A percentile compares a stretch with the other conserved stretches of the same genome.
Conservation (phyloP, 2,329 filamentous ascomycete species). For the Penicillium sp. region DNA sequence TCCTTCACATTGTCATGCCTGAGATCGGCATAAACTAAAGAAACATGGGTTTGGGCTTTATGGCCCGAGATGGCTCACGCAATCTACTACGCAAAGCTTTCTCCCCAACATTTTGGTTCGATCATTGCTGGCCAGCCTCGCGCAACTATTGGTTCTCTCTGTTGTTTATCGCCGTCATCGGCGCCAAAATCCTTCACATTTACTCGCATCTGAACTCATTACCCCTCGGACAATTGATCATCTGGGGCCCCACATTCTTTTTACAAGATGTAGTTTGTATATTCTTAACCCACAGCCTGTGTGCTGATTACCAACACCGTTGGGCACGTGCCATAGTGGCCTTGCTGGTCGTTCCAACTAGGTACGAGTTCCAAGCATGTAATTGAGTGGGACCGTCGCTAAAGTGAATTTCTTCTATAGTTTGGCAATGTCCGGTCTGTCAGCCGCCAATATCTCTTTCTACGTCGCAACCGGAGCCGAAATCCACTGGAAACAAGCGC, state of each 20-base stretch:
- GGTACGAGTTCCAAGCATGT: constrained; percentile 8
- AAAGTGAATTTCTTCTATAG: constrained; percentile 11
- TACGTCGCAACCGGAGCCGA: constrained; percentile 27
- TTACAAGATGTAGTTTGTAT: constrained; percentile 24
- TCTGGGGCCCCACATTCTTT: constrained; percentile 29
- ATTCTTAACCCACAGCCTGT: constrained; percentile 13
- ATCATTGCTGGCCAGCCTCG: constrained; percentile 20
- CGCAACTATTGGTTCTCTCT: constrained; percentile 27
- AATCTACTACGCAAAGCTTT: background rate
- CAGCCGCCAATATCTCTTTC: constrained; percentile 29
- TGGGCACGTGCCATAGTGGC: constrained; percentile 14
- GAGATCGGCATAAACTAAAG: background rate
- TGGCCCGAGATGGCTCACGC: background rate
- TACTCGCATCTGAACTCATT: constrained; percentile 28
- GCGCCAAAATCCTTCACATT: constrained; percentile 27
- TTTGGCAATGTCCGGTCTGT: constrained; percentile 22
- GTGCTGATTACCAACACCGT: constrained; percentile 12
- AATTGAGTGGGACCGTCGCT: background rate
- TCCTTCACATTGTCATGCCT: no score
- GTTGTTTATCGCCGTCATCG: constrained; percentile 23
- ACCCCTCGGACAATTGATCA: constrained; percentile 15
- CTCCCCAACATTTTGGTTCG: constrained; percentile 16
- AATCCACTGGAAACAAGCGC: constrained; percentile 30
- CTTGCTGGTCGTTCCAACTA: constrained; percentile 11
- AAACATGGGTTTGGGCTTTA: background rate